phyloP scores from a whole-genome alignment of 2,329 filamentous ascomycete species.

The Domatiomyces globalis region DNA sequence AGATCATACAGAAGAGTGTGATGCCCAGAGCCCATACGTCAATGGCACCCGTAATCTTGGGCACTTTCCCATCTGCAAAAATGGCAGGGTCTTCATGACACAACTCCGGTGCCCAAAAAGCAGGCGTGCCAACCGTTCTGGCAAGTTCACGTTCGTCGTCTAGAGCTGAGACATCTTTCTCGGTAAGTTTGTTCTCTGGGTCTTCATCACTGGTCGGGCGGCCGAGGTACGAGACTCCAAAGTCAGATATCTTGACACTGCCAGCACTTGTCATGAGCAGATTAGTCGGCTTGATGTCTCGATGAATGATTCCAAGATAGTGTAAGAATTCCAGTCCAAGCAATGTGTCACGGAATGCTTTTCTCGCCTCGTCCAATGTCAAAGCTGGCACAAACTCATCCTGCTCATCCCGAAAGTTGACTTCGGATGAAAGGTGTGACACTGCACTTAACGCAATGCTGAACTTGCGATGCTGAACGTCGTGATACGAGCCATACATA shows the following conservation, averaged over 20 bases:
- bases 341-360: constrained; percentile 81
- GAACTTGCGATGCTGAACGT: constrained; percentile 53
- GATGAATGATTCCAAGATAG: constrained; percentile 95
- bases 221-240: constrained; percentile 94
- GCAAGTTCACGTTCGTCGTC: constrained; percentile 93
- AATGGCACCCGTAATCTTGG: constrained; percentile 78
- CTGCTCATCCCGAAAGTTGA: constrained; percentile 45
- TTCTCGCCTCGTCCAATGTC: constrained; percentile 67
- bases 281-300: constrained; percentile 97
- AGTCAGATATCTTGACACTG: constrained; percentile 94
- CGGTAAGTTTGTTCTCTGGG: constrained; percentile 51
- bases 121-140: constrained; percentile 93
- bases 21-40: constrained; percentile 96
- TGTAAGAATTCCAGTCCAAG: constrained; percentile 87
- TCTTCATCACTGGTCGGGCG: constrained; percentile 73
- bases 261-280: constrained; percentile 73
- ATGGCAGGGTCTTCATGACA: constrained; percentile 69
- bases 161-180: constrained; percentile 72
- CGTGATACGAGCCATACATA: constrained; percentile 61
- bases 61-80: constrained; percentile 43
- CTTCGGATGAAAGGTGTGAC: constrained; percentile 31
- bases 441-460: constrained; percentile 51
- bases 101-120: constrained; percentile 92
- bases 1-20: constrained; percentile 90
- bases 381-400: constrained; percentile 92